These are phyloP conservation scores for Candida sithepensis DNA, from an alignment of 805 yeast species.

Conservation along the genomic window DNA sequence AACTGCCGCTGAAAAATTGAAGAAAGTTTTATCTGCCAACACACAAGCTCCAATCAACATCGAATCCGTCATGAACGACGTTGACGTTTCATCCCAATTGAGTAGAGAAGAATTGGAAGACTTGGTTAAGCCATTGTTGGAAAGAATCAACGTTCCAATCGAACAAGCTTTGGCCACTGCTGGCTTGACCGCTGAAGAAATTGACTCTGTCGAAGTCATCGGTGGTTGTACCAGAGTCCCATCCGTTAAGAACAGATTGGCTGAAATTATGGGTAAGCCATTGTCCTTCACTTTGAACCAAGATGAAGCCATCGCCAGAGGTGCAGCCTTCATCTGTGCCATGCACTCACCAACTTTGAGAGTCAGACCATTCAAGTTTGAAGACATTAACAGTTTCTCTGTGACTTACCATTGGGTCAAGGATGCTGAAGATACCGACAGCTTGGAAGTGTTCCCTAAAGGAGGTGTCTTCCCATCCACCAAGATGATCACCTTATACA, in stretches of 20 bases:
- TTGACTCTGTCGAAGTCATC: conserved; percentile 89
- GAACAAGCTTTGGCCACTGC: conserved; percentile 81
- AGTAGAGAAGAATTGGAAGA: conserved; percentile 92
- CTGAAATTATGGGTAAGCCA: conserved; percentile 78
- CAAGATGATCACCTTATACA: conserved; percentile 89
- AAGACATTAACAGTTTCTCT: conserved; percentile 87
- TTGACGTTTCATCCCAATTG: conserved; percentile 87
- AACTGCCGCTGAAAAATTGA: conserved; percentile 86
- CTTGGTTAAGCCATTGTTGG: conserved; percentile 76
- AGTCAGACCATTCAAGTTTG: conserved; percentile 98
- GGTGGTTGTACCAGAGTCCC: conserved; percentile 99
- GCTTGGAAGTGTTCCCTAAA: conserved; percentile 94
- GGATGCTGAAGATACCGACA: conserved; percentile 85
- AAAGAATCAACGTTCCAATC: conserved; percentile 72
- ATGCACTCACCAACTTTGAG: conserved; percentile 98
- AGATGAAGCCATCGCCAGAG: conserved; percentile 98
- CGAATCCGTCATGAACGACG: conserved; percentile 96
- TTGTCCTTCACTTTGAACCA: conserved; percentile 95
- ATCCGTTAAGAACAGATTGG: conserved; percentile 73
- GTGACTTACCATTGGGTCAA: conserved; percentile 95
- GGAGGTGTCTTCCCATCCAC: conserved; percentile 94
- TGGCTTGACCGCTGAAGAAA: conserved; percentile 62
- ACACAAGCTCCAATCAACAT: conserved; percentile 89
- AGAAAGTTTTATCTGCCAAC: conserved; percentile 96
- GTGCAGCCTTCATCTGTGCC: conserved; percentile 98